Evolutionary conservation across 192 early-diverging fungal species (phyloP).

Genomic region (Coemansia sp.): DNA sequence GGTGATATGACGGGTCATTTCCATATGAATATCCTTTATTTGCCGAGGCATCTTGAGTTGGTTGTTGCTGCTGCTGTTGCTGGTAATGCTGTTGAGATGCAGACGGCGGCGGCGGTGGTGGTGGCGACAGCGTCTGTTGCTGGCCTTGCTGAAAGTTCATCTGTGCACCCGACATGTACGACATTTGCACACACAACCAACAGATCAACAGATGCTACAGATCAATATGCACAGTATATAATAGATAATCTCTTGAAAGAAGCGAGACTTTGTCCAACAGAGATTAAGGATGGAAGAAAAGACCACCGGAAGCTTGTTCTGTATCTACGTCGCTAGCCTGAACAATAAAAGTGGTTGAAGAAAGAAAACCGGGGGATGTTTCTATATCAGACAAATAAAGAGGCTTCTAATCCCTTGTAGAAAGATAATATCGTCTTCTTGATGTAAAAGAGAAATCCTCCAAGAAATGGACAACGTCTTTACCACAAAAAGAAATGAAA

Average conservation of each 20-base stretch:
- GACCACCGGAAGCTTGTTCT: not conserved
- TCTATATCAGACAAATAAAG: not conserved
- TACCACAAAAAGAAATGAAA: constrained; percentile 5
- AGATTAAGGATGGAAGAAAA: not conserved
- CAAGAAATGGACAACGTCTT: not conserved
- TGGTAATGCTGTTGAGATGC: too few relatives aligned
- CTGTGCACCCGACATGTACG: constrained; percentile 15
- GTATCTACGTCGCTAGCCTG: not conserved
- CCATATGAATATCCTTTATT: not conserved
- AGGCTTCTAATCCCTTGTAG: not conserved
- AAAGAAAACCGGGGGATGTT: not conserved
- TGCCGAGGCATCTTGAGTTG: not conserved
- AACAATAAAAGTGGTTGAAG: not conserved
- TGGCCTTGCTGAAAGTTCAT: constrained; percentile 9
- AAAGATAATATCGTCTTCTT: not conserved
- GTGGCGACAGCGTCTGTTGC: constrained; percentile 8
- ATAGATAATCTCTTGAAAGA: not conserved
- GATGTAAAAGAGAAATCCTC: not conserved
- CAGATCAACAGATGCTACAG: not conserved
- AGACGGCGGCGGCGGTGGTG: constrained; percentile 6
- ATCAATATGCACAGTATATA: not conserved
- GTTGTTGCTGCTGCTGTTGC: too few relatives aligned
- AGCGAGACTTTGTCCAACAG: not conserved
- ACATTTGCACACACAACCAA: not conserved
- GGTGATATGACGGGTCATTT: not conserved